Evolutionary conservation across 2,329 filamentous ascomycete genomes (phyloP), one percentile per base, ranked within the genome.

Genomic region (Atkinsonella texensis): DNA sequence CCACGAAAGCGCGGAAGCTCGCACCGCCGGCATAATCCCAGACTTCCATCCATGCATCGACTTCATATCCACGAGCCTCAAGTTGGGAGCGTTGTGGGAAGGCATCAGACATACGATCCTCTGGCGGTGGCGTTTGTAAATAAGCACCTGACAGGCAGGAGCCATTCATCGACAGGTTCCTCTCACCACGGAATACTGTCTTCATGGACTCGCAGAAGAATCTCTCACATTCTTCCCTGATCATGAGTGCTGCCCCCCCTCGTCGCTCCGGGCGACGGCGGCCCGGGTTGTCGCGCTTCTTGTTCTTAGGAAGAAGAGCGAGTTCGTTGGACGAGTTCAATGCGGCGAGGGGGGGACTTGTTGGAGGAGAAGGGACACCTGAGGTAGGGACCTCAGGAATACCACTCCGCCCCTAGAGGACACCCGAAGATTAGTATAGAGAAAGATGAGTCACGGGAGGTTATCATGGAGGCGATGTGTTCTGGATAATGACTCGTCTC

Each of bases 171-270:
- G 73, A 79, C 77, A 74, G 70, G 74, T 83, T 83, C 86, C 85
- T 83, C 89, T 94, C 89, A 95, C 88, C 90, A 79, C 85, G 87
- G 83, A 96, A 95, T 77, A 87, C 85, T 76, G 84, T 76, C 75
- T 81, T 86, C 83, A 95, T 87, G 80, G 84, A 85, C 85, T 91
- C 89, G 76, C 90, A 95, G 82, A 95, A 95, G 85, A 95, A 91
- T 80, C 90, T 96, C 89, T 95, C 90, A 95, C 90, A 95, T 88
- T 95, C 89, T 89, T 86, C 89, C 87, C 86, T 89, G 80, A 95
- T 95, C 76, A 84, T 84, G 74, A 87, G 83, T 86, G 88, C 83
- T 84, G 89, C 89, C 89, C 89, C 89, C 87, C 86, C 86, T 85
- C 78, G 79, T 67, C 79, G 75, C 68, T 72, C 70, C 66, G 68